phyloP scores from a whole-genome alignment of 2,329 filamentous ascomycete species.

The Fusarium udum region DNA sequence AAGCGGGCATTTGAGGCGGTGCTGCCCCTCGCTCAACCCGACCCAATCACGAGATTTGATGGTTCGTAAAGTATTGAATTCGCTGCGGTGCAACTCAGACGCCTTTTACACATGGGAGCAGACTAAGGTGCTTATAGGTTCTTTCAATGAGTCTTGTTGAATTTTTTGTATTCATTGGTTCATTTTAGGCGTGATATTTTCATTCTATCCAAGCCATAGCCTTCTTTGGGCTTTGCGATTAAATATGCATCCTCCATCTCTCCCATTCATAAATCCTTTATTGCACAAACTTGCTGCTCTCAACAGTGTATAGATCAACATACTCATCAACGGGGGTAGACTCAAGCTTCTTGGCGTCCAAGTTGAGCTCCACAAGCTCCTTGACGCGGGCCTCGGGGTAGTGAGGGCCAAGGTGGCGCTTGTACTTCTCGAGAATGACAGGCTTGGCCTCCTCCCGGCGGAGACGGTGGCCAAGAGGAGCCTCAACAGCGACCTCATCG shows the following conservation, averaged over 20 bases:
- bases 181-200: slow-evolving; percentile 17
- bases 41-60: slow-evolving; percentile 29
- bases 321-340: slow-evolving; percentile 89
- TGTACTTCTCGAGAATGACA: slow-evolving; percentile 94
- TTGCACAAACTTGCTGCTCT: slow-evolving; percentile 68
- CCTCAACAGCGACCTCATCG: slow-evolving; percentile 91
- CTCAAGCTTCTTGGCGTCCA: slow-evolving; percentile 79
- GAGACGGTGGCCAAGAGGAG: slow-evolving; percentile 90
- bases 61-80: background rate
- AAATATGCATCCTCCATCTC: slow-evolving; percentile 14
- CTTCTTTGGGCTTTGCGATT: slow-evolving; percentile 28
- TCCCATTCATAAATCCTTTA: slow-evolving; percentile 9
- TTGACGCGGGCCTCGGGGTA: slow-evolving; percentile 80
- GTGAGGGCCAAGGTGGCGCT: slow-evolving; percentile 88
- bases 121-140: background rate
- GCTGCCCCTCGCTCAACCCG: slow-evolving; percentile 31
- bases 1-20: slow-evolving; percentile 41
- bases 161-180: slow-evolving; percentile 10
- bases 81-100: slow-evolving; percentile 6
- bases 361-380: slow-evolving; percentile 82
- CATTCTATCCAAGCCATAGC: slow-evolving; percentile 10
- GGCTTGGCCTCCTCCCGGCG: slow-evolving; percentile 97
- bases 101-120: background rate
- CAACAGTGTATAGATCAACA: slow-evolving; percentile 80
- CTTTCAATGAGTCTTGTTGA: background rate